Percentiles rank a stretch among this genome's conserved stretches.
Evolutionary conservation across 169 alveolate species (phyloP).

Genomic region (Plasmodium chabaudi): DNA sequence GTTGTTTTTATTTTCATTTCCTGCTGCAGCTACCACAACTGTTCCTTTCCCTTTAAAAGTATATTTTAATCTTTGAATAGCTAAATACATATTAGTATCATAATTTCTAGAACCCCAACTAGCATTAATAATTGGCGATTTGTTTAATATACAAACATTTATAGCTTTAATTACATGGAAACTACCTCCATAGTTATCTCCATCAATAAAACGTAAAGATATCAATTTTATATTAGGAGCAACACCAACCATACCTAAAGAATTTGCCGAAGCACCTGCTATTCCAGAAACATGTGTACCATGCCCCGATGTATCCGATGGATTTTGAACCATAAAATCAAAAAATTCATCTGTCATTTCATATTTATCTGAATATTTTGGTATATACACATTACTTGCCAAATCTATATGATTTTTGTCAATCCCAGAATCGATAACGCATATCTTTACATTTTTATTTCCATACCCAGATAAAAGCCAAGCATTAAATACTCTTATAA

Average conservation of each 20-base stretch:
- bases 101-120: slow-evolving; percentile 72
- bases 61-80: slow-evolving; percentile 48
- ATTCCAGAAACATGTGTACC: slow-evolving; percentile 90
- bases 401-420: slow-evolving; percentile 88
- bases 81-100: slow-evolving; percentile 30
- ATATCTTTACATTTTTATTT: slow-evolving; percentile 73
- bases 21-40: slow-evolving; percentile 47
- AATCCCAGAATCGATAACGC: slow-evolving; percentile 91
- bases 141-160: slow-evolving; percentile 65
- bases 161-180: slow-evolving; percentile 65
- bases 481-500: slow-evolving; percentile 64
- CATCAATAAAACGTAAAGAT: slow-evolving; percentile 72
- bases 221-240: slow-evolving; percentile 59
- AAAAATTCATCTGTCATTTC: slow-evolving; percentile 63
- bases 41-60: slow-evolving; percentile 69
- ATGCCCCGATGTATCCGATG: slow-evolving; percentile 87
- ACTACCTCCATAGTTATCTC: slow-evolving; percentile 63
- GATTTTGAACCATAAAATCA: slow-evolving; percentile 75
- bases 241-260: slow-evolving; percentile 72
- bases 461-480: slow-evolving; percentile 76
- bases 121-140: slow-evolving; percentile 64
- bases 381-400: slow-evolving; percentile 83
- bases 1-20: slow-evolving; percentile 48
- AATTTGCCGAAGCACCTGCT: slow-evolving; percentile 71
- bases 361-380: slow-evolving; percentile 78